These are phyloP conservation scores for Puccinellia tenuiflora DNA, from an alignment of 176 grass and related monocot species.

Conservation along the genomic window DNA sequence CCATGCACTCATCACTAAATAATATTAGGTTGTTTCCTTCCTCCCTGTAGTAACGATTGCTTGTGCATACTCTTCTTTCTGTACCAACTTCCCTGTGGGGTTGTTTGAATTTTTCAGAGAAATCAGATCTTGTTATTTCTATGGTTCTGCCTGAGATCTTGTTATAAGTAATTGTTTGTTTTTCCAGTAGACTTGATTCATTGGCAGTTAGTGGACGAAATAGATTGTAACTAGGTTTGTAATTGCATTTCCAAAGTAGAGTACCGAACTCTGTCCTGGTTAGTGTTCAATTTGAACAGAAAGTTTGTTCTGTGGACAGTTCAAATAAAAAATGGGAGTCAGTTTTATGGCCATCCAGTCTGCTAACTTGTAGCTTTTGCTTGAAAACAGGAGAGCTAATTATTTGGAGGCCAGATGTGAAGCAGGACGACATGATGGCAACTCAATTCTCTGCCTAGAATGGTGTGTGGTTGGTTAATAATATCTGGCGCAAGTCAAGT, in stretches of 20 bases:
- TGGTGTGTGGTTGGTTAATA: not conserved
- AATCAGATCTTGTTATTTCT: not conserved
- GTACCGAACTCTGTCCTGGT: not conserved
- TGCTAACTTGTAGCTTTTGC: not conserved
- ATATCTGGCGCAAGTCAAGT: too few relatives aligned
- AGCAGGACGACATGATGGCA: not conserved
- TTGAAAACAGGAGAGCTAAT: not conserved
- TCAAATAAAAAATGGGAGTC: not conserved
- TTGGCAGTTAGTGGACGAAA: not conserved
- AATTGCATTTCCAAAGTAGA: not conserved
- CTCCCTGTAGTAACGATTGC: not conserved
- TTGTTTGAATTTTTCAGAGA: not conserved
- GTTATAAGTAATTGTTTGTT: not conserved
- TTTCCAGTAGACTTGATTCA: too few relatives aligned
- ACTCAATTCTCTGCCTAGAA: not conserved
- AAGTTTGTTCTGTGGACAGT: not conserved
- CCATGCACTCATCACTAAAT: not conserved
- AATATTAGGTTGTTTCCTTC: not conserved
- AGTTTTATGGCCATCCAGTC: not conserved
- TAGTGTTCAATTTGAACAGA: not conserved
- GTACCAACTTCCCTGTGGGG: too few relatives aligned
- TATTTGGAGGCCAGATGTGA: not conserved
- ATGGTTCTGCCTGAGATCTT: not conserved
- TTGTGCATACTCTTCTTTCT: too few relatives aligned
- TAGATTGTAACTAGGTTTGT: not conserved